Evolutionary conservation across 2,329 filamentous ascomycete species (phyloP), one percentile per base, ranked within the genome.

Genomic region (Trichoderma sp.): DNA sequence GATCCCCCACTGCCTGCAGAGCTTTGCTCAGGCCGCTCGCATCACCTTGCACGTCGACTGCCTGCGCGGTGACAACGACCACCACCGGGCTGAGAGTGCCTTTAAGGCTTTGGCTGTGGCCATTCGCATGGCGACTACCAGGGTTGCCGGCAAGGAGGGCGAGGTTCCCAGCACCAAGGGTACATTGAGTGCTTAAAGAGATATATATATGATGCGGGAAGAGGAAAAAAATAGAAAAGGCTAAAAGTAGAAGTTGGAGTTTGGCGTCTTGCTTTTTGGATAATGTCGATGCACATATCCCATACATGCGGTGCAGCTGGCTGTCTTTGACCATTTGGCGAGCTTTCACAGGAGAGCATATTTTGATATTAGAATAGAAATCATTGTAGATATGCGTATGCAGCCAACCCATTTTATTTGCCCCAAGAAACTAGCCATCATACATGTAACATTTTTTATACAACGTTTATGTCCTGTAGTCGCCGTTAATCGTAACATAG

Each of bases 131-230:
- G 96, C 96, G 11, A 95, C 91, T 63, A 87, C 88, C 65, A 87
- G 90, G 76, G 90, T 95, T 36, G 88, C 89, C 55, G 94, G 93
- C 12, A 91, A 92, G 80, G 94, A 97, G 82, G 94, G 94, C 3
- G 96, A 99, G 86, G 91, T 98, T 30, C 93, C 95, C 68, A 98
- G 95, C 84, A 98, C 95, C 9, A 98, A 98, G 88, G 95, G 95
- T 12, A 97, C 97, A 39, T 81, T 98, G 82, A 90, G 85, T 77
- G 88, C 88, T 17, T 91, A 81, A 47, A 61, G 13, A 36, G 12
- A n/a, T 3, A 20, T 2, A 3, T n/a, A 28, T 12, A 15, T 36
- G 8, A 26, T 11, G 4, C 4, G 0, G 32, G 58, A 23, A 9
- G 8, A 32, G 17, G 53, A 55, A 23, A 36, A 59, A 73, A 59